Percentiles rank a stretch among this genome's conserved stretches.
Evolutionary conservation across 169 alveolate species (phyloP).

Genomic region (Plasmodium billcollinsi): DNA sequence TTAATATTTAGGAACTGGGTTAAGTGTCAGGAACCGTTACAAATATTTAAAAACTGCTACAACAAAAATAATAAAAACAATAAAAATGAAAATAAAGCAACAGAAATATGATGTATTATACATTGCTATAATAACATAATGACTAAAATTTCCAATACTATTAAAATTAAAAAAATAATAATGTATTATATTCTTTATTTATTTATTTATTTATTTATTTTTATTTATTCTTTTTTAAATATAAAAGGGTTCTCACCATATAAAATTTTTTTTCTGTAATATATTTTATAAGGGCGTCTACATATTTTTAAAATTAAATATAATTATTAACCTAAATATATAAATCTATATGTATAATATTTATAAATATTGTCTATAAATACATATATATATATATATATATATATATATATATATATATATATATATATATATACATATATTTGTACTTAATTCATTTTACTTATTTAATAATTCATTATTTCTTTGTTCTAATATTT

Average conservation of each 20-base stretch:
- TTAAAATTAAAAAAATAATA: not conserved
- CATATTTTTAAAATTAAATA: not conserved
- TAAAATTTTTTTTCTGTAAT: no score
- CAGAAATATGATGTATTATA: not conserved
- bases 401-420: no score
- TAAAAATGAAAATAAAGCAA: not conserved
- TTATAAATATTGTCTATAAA: not conserved
- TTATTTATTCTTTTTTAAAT: no score
- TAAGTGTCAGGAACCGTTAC: conserved; percentile 15
- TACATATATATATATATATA: no score
- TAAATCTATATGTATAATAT: not conserved
- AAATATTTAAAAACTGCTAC: conserved; percentile 11
- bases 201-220: not conserved
- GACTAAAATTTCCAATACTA: not conserved
- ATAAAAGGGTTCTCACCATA: no score
- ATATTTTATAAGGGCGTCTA: no score
- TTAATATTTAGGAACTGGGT: conserved; percentile 14
- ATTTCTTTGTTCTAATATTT: no score
- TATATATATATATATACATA: no score
- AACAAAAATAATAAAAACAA: not conserved
- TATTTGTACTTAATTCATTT: no score
- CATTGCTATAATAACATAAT: no score
- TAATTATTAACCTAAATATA: not conserved
- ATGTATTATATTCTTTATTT: not conserved
- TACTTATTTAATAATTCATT: no score